These are phyloP conservation scores for Lyophyllum shimeji DNA, from an alignment of 768 basidiomycete species.

Conservation along the genomic window DNA sequence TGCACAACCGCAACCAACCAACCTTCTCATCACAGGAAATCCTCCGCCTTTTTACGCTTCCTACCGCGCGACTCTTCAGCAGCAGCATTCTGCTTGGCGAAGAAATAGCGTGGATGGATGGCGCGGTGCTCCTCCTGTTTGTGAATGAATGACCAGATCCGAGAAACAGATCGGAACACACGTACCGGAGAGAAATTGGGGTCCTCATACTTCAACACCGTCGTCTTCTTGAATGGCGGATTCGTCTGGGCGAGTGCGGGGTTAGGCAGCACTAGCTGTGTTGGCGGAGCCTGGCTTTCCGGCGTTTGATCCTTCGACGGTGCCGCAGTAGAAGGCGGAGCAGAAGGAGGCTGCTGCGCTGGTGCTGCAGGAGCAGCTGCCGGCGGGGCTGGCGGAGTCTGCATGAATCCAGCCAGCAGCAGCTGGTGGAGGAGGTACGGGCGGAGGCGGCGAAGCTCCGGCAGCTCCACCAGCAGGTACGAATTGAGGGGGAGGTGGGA, in stretches of 20 bases:
- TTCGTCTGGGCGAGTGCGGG: conserved; percentile 62
- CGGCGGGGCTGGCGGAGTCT: conserved; percentile 16
- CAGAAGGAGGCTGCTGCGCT: conserved; percentile 18
- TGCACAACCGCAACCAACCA: background rate
- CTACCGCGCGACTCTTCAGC: conserved; percentile 71
- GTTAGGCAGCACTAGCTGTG: conserved; percentile 50
- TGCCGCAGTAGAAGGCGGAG: conserved; percentile 2
- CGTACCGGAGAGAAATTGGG: conserved; percentile 78
- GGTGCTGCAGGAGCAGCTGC: conserved; percentile 2
- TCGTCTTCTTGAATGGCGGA: conserved; percentile 74
- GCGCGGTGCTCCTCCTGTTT: conserved; percentile 78
- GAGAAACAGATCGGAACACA: conserved; percentile 10
- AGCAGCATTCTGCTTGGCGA: conserved; percentile 40
- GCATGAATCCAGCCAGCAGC: conserved; percentile 14
- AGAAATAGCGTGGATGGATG: conserved; percentile 59
- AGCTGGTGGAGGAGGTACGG: conserved; percentile 15
- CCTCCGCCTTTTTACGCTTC: conserved; percentile 85
- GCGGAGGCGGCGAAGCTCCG: conserved; percentile 3
- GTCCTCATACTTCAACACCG: conserved; percentile 71
- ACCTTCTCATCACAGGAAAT: conserved; percentile 57
- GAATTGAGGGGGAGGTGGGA: conserved; percentile 38
- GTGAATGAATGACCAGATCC: background rate
- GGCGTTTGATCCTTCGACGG: conserved; percentile 10
- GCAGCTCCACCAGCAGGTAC: conserved; percentile 17
- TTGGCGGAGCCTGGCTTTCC: conserved; percentile 21